Evolutionary conservation across 176 grass and related monocot species (phyloP), one percentile per base, ranked within the genome.

Genomic region (Ensete ventricosum): DNA sequence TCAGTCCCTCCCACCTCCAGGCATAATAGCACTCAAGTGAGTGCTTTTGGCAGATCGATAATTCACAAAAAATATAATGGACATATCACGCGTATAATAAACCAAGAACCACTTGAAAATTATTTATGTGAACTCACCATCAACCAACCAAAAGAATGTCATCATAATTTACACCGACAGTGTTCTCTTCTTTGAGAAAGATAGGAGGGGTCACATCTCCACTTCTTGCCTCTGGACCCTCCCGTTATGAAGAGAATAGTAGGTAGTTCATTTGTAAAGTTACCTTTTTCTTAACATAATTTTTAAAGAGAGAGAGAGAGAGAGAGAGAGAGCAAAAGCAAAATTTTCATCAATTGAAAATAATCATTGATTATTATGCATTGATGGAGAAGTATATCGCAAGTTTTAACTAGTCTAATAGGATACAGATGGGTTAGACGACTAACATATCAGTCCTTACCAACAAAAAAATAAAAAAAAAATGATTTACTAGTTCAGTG

Each of bases 121-220:
- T 25, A 25, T 1, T 25, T 25, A 25, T 25, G 24, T 25, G 24
- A 25, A 25, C 24, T 25, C 1, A 25, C 24, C 24, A 25, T 25
- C 24, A 25, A 25, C 24, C 24, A 1, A 25, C 24, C 24, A 25
- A 25, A 25, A 25, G 24, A 25, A 25, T 25, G 24, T 25, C 95
- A 85, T 99, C 95, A 14, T 99, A 99, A 87, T 99, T 99, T 69
- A 99, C 91, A 0, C 95, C 82, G 66, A 99, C 88, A 52, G 88
- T 99, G 76, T 99, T 83, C 82, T 83, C 95, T 80, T 89, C 24
- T 1, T 25, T 1, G 4, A 99, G 95, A 84, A 86, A 83, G 73
- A 99, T 89, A 73, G 95, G 95, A 29, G 94, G 84, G n/a, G 86
- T 81, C 57, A 99, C 80, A 86, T 99, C 95, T 34, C 95, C 24